phyloP scores from a whole-genome alignment of 305 asterid genomes.

The Striga hermonthica region DNA sequence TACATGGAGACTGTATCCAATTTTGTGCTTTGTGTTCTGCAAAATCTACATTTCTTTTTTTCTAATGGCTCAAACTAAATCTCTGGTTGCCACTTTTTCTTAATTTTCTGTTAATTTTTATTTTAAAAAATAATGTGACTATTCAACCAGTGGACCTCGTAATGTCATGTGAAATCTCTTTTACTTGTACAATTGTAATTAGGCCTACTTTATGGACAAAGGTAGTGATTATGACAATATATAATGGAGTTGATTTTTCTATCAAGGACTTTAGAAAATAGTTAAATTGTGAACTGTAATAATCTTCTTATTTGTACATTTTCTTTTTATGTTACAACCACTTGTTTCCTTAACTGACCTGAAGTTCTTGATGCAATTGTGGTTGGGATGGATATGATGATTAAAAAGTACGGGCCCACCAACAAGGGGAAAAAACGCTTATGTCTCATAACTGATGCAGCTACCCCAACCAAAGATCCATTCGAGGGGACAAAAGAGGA shows the following conservation, averaged over 20 bases:
- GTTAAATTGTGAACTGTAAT: neutral
- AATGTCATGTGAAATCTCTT: slow-evolving; percentile 4
- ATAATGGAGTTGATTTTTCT: neutral
- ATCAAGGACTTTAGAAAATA: slow-evolving; percentile 5
- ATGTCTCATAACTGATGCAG: slow-evolving; percentile 82
- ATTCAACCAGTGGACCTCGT: neutral
- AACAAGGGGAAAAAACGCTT: slow-evolving; percentile 85
- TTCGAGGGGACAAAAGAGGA: slow-evolving; percentile 88
- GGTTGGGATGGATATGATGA: slow-evolving; percentile 92
- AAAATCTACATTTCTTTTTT: slow-evolving; percentile 15
- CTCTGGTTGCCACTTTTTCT: slow-evolving; percentile 14
- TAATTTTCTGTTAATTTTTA: slow-evolving; percentile 2
- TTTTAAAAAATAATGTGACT: neutral
- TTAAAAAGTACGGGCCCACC: slow-evolving; percentile 71
- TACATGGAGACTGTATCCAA: slow-evolving; percentile 90
- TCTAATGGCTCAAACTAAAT: slow-evolving; percentile 17
- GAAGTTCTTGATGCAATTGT: slow-evolving; percentile 94
- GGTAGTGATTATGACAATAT: slow-evolving; percentile 7
- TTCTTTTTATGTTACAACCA: slow-evolving; percentile 23
- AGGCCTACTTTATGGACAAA: neutral
- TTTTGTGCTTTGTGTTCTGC: slow-evolving; percentile 17
- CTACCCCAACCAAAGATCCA: slow-evolving; percentile 72
- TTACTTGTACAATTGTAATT: slow-evolving; percentile 2
- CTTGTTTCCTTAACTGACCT: slow-evolving; percentile 50
- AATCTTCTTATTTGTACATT: neutral